phyloP scores from a whole-genome alignment of 768 basidiomycete species.

The Suillus weaverae region DNA sequence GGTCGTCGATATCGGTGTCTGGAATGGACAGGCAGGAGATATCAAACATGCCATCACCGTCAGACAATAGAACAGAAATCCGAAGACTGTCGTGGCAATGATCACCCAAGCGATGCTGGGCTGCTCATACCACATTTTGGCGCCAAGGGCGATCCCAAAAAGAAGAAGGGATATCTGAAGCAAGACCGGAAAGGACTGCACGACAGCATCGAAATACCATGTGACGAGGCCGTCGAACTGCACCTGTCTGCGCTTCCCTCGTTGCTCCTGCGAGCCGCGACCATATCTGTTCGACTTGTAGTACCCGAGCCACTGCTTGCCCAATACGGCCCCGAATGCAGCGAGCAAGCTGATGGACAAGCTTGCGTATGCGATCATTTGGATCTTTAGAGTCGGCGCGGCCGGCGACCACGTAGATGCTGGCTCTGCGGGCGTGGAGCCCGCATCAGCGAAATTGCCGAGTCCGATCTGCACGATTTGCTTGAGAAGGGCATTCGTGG shows the following conservation, averaged over 20 bases:
- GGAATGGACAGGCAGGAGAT: conserved; percentile 1
- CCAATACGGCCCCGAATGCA: conserved; percentile 16
- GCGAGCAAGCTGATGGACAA: conserved; percentile 15
- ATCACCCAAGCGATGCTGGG: conserved; percentile 1
- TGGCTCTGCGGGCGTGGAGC: neutral
- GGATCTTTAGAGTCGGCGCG: neutral
- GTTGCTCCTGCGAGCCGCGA: conserved; percentile 11
- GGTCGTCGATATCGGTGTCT: conserved; percentile 1
- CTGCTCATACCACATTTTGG: conserved; percentile 1
- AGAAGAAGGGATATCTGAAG: conserved; percentile 15
- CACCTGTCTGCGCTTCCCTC: conserved; percentile 9
- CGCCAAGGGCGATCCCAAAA: conserved; percentile 12
- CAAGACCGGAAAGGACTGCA: conserved; percentile 11
- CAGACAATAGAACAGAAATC: neutral
- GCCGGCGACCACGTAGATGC: neutral
- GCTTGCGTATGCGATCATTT: conserved; percentile 14
- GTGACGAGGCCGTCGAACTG: conserved; percentile 13
- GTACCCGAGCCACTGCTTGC: conserved; percentile 19
- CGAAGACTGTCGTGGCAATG: neutral
- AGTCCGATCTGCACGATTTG: conserved; percentile 8
- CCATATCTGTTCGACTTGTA: neutral
- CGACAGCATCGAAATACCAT: conserved; percentile 15
- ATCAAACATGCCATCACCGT: conserved; percentile 6
- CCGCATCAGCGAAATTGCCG: conserved; percentile 3
- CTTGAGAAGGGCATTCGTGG: conserved; percentile 14